Base-by-base conservation (phyloP, 768 basidiomycete species). In the Russula olivacea region DNA sequence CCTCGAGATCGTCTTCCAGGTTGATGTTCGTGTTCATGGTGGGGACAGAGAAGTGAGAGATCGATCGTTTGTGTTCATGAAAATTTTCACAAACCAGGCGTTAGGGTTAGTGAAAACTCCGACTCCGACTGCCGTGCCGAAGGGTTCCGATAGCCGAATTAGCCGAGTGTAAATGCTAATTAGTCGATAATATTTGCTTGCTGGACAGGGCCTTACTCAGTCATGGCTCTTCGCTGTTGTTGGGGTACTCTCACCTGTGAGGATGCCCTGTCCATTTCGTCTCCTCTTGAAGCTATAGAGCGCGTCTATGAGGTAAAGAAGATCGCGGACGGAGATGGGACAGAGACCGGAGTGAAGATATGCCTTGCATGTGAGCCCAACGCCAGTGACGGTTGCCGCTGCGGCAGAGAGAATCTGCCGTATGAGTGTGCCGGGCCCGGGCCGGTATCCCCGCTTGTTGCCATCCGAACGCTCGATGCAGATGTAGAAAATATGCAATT, bases 281-380 rank as follows among this genome's bases (percentile, higher is more conserved):
- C 83, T 76, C n/a, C n/a, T n/a, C 58, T 76, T 73, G 14, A 76
- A 71, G 47, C 75, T 76, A 23, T 81, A 70, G 62, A 97, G 78
- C 3, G 87, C 89, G 40, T 81, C 73, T 21, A 83, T 68, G 59
- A 98, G 79, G 53, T 80, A 76, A 8, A 82, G 79, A 14, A 94
- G 74, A 23, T 93, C 92, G 38, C 79, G 80, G 56, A 96, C 86
- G 6, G 83, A 78, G 58, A 93, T 77, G 1, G 86, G 81, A 63
- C 83, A 84, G 49, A 87, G 80, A 6, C 85, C 85, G 2, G 83
- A 76, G 55, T 83, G 82, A 52, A 93, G 79, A 69, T 91, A 85
- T 9, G 86, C 80, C 71, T 94, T 95, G 77, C 85, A 93, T 41
- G 83, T 77, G 56, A 91, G 82, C 49, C 91, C 93, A 52, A 91